Evolutionary conservation across 176 grass and related monocot genomes (phyloP).

Genomic region (Carex pumila): DNA sequence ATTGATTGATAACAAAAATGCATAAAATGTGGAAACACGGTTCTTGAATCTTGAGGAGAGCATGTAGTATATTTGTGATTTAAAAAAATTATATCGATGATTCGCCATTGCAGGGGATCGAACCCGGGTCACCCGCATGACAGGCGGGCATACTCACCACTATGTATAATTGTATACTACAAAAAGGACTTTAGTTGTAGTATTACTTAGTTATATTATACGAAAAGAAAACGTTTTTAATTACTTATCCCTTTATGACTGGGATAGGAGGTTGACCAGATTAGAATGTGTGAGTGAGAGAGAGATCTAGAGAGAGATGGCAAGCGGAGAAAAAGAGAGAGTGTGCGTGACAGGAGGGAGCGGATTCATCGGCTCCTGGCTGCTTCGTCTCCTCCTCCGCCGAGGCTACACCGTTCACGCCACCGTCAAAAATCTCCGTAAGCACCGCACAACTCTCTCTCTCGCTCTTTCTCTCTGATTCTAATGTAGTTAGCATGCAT

Average conservation of each 20-base stretch:
- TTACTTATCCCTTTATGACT: too few species aligned
- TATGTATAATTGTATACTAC: too few species aligned
- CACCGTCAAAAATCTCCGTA: conserved; percentile 68
- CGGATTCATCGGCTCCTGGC: conserved; percentile 78
- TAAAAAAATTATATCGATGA: too few species aligned
- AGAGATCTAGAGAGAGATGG: conserved; percentile 5
- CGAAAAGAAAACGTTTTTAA: too few species aligned
- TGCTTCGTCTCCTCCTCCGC: conserved; percentile 53
- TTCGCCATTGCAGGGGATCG: conserved; percentile 33
- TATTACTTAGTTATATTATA: too few species aligned
- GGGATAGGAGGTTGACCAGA: too few species aligned
- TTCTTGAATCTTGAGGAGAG: too few species aligned
- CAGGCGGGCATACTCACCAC: conserved; percentile 41
- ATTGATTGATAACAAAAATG: too few species aligned
- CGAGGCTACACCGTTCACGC: conserved; percentile 71
- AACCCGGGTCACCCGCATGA: conserved; percentile 43
- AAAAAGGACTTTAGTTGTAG: conserved; percentile 10
- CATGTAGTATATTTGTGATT: too few species aligned
- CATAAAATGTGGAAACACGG: too few species aligned
- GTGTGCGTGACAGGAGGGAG: conserved; percentile 81
- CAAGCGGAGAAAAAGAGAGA: conserved; percentile 11
- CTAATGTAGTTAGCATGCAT: neutral
- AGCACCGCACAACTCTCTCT: too few species aligned
- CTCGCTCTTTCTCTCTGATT: neutral
- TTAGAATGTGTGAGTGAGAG: neutral